Evolutionary conservation across 208 protist genomes (phyloP).

Genomic region (Crithidia bombi): DNA sequence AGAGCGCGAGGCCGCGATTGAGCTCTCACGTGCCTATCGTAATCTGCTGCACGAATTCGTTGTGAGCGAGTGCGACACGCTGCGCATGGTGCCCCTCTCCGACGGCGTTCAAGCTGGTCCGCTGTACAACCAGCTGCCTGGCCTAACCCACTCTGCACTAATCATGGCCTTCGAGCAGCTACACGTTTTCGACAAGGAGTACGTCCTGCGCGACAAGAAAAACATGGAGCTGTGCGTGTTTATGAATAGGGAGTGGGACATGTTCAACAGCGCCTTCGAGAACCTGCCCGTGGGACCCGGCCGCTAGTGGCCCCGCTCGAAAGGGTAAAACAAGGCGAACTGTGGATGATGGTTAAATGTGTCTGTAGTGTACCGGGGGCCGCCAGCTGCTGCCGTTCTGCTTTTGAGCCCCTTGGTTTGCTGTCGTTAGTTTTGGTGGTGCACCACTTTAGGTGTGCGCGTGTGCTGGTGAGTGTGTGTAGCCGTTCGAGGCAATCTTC

Average conservation of each 20-base stretch:
- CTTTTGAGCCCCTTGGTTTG: too few relatives aligned
- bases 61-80: conserved; percentile 61
- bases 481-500: too few relatives aligned
- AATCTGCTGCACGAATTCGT: conserved; percentile 91
- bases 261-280: conserved; percentile 81
- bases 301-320: conserved; percentile 7
- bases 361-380: too few relatives aligned
- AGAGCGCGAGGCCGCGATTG: conserved; percentile 76
- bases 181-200: conserved; percentile 79
- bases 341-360: too few relatives aligned
- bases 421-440: too few relatives aligned
- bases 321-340: background rate
- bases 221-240: conserved; percentile 88
- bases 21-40: conserved; percentile 83
- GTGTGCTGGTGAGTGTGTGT: too few relatives aligned
- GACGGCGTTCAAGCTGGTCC: conserved; percentile 59
- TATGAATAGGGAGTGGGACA: conserved; percentile 87
- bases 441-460: too few relatives aligned
- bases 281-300: conserved; percentile 28
- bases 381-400: too few relatives aligned
- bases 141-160: conserved; percentile 74
- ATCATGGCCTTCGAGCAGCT: conserved; percentile 83
- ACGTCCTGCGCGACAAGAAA: conserved; percentile 73
- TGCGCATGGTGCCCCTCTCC: conserved; percentile 84
- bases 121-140: conserved; percentile 78